Base-by-base conservation (phyloP, 2,329 filamentous ascomycete species). In the Ascochyta lentis region DNA sequence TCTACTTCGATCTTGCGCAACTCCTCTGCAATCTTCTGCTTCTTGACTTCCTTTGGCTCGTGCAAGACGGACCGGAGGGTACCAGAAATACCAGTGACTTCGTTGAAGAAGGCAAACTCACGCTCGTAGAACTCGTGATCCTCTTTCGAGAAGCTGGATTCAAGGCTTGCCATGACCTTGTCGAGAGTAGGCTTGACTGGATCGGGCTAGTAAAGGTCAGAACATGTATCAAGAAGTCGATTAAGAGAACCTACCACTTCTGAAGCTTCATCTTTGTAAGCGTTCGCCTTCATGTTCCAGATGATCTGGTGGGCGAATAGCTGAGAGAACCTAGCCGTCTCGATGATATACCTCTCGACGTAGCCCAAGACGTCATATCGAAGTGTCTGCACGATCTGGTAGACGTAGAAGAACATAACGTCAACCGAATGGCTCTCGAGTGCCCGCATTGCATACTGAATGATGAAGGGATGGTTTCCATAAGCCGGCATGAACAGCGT, bases 201-300 rank as follows among this genome's bases (percentile, higher is more conserved):
- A 75, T 99, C 95, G 19, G 95, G 93, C 84, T 90, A 31, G 15
- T 40, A 9, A 41, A 45, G n/a, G 52, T 60, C 29, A 65, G 50
- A 47, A 43, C 46, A 19, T 16, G 27, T 6, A 24, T 27, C 13
- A 27, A 10, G 8, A 16, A 12, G 13, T 9, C 35, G 16, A 10
- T 6, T 16, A 3, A 15, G n/a, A 4, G 6, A 16, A 77, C 87
- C 81, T 80, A 91, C 88, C 60, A 96, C 85, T 67, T 89, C 86
- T 13, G 89, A 93, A 64, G 97, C 92, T 68, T 99, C 94, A 63
- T 99, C 96, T 75, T 97, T 99, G 83, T 91, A 99, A 1, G 93
- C 91, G 75, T 99, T 99, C 29, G 95, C 95, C 75, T 98, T 99
- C 89, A 99, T 99, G 74, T 99, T 99, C 95, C 96, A 99, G 72